Conservation (phyloP, 2,329 filamentous ascomycete genomes). For the Colletotrichum falcatum region DNA sequence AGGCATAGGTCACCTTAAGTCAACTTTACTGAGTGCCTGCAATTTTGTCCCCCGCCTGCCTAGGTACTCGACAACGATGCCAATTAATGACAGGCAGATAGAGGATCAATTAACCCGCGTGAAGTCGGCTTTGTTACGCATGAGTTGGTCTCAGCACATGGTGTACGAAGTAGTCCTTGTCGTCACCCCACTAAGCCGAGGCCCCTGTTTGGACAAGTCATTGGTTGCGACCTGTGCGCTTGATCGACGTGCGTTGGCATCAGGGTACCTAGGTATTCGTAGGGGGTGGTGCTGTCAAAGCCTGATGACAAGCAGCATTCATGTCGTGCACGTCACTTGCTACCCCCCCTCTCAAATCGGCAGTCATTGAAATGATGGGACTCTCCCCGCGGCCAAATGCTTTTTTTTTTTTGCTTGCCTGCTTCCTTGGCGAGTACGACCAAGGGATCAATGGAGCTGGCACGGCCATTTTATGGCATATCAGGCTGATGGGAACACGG, state of each 20-base stretch:
- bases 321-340: slow-evolving; percentile 19
- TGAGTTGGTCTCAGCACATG: slow-evolving; percentile 46
- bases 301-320: slow-evolving; percentile 27
- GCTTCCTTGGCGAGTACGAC: slow-evolving; percentile 2
- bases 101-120: slow-evolving; percentile 16
- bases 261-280: slow-evolving; percentile 5
- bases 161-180: slow-evolving; percentile 30
- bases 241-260: slow-evolving; percentile 39
- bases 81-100: neutral
- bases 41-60: too few species aligned
- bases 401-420: neutral
- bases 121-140: slow-evolving; percentile 38
- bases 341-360: neutral
- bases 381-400: neutral
- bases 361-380: slow-evolving; percentile 4
- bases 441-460: neutral
- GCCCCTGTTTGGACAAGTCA: slow-evolving; percentile 26
- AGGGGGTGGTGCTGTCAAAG: slow-evolving; percentile 23
- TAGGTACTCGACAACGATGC: neutral
- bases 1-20: too few species aligned
- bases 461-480: neutral
- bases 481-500: slow-evolving; percentile 19
- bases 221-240: slow-evolving; percentile 35
- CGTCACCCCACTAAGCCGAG: slow-evolving; percentile 37
- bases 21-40: too few species aligned